phyloP scores from a whole-genome alignment of 2,329 filamentous ascomycete genomes.

The Epichloe sibirici region DNA sequence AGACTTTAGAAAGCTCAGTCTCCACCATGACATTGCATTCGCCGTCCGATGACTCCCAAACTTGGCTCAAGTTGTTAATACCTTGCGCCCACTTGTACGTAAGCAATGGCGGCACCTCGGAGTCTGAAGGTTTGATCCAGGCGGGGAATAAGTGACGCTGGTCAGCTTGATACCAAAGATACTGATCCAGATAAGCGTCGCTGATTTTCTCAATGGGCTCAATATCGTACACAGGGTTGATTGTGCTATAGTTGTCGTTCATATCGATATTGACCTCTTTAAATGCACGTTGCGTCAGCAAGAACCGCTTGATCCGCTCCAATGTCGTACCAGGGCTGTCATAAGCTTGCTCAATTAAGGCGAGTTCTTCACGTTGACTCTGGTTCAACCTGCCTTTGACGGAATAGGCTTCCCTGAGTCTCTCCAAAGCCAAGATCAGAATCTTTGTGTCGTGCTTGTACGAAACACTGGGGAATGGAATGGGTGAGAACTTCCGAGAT shows the following conservation, averaged over 20 bases:
- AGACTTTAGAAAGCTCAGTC: conserved; percentile 96
- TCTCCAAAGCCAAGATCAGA: conserved; percentile 84
- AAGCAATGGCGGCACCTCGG: conserved; percentile 85
- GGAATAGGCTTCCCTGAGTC: conserved; percentile 88
- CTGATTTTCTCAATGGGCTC: conserved; percentile 99
- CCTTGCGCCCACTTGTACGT: conserved; percentile 99
- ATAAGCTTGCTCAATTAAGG: conserved; percentile 94
- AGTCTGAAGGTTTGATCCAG: conserved; percentile 99
- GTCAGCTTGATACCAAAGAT: conserved; percentile 98
- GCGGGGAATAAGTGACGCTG: conserved; percentile 93
- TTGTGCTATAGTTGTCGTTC: conserved; percentile 99
- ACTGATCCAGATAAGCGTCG: conserved; percentile 95
- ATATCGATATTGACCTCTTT: conserved; percentile 99
- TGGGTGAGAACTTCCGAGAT: conserved; percentile 94
- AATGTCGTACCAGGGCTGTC: conserved; percentile 94
- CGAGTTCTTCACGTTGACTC: conserved; percentile 91
- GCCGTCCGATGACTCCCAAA: conserved; percentile 88
- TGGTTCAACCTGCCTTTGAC: conserved; percentile 96
- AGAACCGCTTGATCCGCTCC: conserved; percentile 92
- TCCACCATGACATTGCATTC: conserved; percentile 99
- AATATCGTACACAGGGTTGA: conserved; percentile 98
- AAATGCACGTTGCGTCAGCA: conserved; percentile 93
- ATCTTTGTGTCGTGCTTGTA: conserved; percentile 99
- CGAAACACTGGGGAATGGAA: conserved; percentile 95
- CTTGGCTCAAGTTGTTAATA: conserved; percentile 92